Percentiles rank a stretch among this genome's conserved stretches.
phyloP scores from a whole-genome alignment of 139 green algal species.

The Zygnema circumcarinatum region DNA sequence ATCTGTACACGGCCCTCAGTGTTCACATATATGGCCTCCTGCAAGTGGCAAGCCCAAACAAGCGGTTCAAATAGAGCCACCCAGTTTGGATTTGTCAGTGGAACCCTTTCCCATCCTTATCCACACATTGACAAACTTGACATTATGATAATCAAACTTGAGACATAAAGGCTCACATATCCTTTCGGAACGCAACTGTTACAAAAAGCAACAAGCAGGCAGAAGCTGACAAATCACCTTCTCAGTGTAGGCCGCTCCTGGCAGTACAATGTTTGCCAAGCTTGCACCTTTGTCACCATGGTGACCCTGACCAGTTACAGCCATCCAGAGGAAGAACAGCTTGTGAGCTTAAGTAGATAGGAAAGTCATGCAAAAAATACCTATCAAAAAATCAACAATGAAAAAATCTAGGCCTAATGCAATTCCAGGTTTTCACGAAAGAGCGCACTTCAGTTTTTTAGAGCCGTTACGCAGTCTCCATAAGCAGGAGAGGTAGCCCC shows the following conservation, averaged over 20 bases:
- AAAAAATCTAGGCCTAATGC: too few species aligned
- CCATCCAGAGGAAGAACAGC: constrained; percentile 32
- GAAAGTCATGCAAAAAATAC: not conserved
- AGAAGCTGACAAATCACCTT: constrained; percentile 42
- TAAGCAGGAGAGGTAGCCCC: too few species aligned
- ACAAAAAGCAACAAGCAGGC: too few species aligned
- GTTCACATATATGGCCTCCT: constrained; percentile 67
- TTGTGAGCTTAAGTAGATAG: not conserved
- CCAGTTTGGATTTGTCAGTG: not conserved
- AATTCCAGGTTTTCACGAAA: too few species aligned
- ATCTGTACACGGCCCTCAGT: constrained; percentile 91
- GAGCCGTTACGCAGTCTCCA: too few species aligned
- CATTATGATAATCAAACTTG: not conserved
- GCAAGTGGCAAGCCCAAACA: not conserved
- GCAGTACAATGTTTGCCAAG: constrained; percentile 91
- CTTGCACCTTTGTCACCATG: constrained; percentile 92
- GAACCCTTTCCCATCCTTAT: not conserved
- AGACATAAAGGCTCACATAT: too few species aligned
- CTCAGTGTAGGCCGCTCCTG: constrained; percentile 74
- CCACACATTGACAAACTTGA: not conserved
- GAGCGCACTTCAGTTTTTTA: too few species aligned
- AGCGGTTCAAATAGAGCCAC: not conserved
- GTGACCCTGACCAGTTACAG: constrained; percentile 70
- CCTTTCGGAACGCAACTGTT: too few species aligned
- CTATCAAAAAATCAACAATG: too few species aligned